A percentile compares a stretch with the other conserved stretches of the same genome.
Evolutionary conservation across 2,329 filamentous ascomycete species (phyloP).

Genomic region (Didymella keratinophila): DNA sequence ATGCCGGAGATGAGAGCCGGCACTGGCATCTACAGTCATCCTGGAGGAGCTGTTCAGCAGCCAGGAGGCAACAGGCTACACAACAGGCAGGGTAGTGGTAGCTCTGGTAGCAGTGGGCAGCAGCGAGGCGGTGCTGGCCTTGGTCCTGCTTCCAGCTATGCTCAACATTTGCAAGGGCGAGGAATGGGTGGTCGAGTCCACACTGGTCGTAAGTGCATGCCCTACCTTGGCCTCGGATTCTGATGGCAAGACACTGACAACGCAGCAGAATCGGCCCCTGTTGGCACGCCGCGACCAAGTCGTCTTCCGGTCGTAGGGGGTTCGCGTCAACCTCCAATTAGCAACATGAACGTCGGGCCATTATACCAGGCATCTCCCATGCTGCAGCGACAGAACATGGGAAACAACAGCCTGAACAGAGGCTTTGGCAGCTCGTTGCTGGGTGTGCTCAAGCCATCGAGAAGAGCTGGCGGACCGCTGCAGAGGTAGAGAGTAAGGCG

Average conservation of each 20-base stretch:
- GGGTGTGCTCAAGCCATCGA: constrained; percentile 40
- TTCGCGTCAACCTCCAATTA: constrained; percentile 34
- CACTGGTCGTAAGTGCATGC: constrained; percentile 33
- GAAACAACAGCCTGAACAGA: constrained; percentile 21
- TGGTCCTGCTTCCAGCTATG: constrained; percentile 25
- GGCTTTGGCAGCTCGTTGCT: constrained; percentile 40
- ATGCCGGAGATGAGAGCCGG: constrained; percentile 42
- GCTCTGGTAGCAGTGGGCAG: constrained; percentile 37
- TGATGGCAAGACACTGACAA: no score
- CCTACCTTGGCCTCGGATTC: background rate
- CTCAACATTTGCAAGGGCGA: constrained; percentile 33
- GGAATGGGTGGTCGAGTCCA: constrained; percentile 24
- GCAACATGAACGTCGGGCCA: constrained; percentile 27
- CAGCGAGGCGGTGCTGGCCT: constrained; percentile 32
- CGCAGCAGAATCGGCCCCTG: constrained; percentile 32
- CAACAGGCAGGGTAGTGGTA: constrained; percentile 33
- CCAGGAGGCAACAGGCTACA: constrained; percentile 24
- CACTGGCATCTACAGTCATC: constrained; percentile 33
- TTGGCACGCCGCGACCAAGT: constrained; percentile 41
- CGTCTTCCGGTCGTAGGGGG: constrained; percentile 41
- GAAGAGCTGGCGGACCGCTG: constrained; percentile 29
- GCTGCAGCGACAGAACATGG: constrained; percentile 43
- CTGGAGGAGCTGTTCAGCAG: constrained; percentile 28
- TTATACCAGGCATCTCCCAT: constrained; percentile 45
- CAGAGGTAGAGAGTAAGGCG: constrained; percentile 2